Conservation (phyloP, 192 early-diverging fungal species). For the Backusella circina region DNA sequence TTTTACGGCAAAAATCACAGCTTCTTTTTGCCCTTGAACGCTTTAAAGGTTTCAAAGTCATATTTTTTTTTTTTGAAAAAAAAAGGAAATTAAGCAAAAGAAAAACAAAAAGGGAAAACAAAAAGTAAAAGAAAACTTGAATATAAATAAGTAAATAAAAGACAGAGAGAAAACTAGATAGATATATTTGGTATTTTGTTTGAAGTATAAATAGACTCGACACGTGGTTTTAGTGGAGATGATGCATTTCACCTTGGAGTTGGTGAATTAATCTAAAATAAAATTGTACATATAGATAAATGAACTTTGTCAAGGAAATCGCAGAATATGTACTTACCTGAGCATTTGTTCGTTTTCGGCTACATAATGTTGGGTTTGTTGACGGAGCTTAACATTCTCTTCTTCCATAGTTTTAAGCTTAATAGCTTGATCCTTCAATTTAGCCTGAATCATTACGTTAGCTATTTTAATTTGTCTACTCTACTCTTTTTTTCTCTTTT, state of each 20-base stretch:
- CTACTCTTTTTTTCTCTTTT: neutral
- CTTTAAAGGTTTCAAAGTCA: conserved; percentile 11
- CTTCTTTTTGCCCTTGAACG: conserved; percentile 37
- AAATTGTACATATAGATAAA: neutral
- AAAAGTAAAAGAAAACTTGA: conserved; percentile 2
- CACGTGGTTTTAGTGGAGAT: conserved; percentile 3
- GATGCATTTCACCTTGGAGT: neutral
- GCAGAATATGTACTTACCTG: conserved; percentile 3
- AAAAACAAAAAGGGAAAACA: conserved; percentile 6
- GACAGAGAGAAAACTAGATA: neutral
- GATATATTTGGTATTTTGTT: neutral
- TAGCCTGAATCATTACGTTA: neutral
- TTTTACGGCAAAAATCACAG: conserved; percentile 38
- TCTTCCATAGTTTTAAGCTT: conserved; percentile 1
- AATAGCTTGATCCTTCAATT: conserved; percentile 7
- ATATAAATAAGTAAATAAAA: neutral
- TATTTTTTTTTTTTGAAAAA: neutral
- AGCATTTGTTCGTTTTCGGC: conserved; percentile 7
- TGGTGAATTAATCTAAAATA: conserved; percentile 8
- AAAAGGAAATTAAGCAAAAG: neutral
- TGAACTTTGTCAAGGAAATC: neutral
- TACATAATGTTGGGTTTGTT: neutral
- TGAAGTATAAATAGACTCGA: conserved; percentile 6
- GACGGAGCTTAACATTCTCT: conserved; percentile 7
- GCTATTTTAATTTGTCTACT: neutral